Conservation (phyloP, 495 filamentous ascomycete genomes). For the Penicillium longicatenatum region DNA sequence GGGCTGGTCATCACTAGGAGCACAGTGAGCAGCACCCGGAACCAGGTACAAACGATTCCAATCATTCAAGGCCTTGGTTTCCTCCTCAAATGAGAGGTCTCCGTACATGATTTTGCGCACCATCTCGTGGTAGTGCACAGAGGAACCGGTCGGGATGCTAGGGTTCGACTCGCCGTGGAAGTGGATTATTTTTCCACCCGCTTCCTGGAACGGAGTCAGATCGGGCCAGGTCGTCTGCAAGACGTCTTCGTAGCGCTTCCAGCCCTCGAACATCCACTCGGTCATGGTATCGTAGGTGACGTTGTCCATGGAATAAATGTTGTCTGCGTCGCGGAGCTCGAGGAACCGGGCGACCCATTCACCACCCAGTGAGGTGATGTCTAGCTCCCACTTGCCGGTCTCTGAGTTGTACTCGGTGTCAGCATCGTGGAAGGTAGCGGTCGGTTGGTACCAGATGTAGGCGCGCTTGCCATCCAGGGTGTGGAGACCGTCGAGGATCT, state of each 20-base stretch:
- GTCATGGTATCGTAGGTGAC: slow-evolving; percentile 51
- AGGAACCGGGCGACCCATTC: slow-evolving; percentile 29
- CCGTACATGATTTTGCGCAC: slow-evolving; percentile 55
- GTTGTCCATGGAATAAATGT: slow-evolving; percentile 38
- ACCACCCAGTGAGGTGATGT: slow-evolving; percentile 35
- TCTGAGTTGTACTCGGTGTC: slow-evolving; percentile 36
- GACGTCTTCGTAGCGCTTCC: slow-evolving; percentile 15
- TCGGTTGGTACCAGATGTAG: slow-evolving; percentile 48
- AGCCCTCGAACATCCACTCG: slow-evolving; percentile 42
- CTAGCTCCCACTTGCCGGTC: slow-evolving; percentile 39
- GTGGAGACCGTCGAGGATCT: slow-evolving; percentile 44
- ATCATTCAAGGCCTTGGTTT: slow-evolving; percentile 21
- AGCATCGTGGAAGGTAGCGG: slow-evolving; percentile 26
- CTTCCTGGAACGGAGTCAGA: slow-evolving; percentile 40
- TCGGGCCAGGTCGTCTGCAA: slow-evolving; percentile 48
- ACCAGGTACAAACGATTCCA: no score
- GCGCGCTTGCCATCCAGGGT: slow-evolving; percentile 43
- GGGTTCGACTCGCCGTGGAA: slow-evolving; percentile 54
- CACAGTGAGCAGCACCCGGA: neutral
- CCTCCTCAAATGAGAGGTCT: slow-evolving; percentile 32
- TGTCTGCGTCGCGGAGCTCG: slow-evolving; percentile 31
- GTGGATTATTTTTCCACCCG: slow-evolving; percentile 54
- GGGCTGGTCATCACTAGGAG: slow-evolving; percentile 36
- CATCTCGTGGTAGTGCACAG: slow-evolving; percentile 50
- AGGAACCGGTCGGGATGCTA: slow-evolving; percentile 47